Evolutionary conservation across 495 filamentous ascomycete species (phyloP).

Genomic region (Thermochaetoides thermophila): DNA sequence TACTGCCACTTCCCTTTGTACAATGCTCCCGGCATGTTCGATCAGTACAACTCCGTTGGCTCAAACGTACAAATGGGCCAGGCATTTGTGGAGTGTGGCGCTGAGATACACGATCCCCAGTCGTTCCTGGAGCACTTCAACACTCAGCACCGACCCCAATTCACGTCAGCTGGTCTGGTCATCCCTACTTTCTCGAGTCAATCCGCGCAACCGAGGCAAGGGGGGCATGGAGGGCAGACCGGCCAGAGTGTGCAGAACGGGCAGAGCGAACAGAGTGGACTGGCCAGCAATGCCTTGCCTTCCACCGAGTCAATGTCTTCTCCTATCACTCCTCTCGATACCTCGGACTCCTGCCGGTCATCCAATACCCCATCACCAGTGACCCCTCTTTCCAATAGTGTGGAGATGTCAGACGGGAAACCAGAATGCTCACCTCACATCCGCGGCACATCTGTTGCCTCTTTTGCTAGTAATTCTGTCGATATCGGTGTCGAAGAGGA

Average conservation of each 20-base stretch:
- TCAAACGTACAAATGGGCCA: constrained; percentile 7
- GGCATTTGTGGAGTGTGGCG: constrained; percentile 16
- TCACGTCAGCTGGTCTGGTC: constrained; percentile 7
- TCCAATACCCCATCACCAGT: constrained; percentile 15
- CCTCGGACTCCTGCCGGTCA: constrained; percentile 15
- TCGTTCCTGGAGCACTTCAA: constrained; percentile 21
- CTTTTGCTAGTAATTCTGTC: constrained; percentile 4
- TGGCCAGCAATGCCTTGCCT: constrained; percentile 1
- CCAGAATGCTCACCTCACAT: constrained; percentile 1
- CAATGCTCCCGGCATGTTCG: constrained; percentile 7
- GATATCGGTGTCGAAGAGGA: constrained; percentile 6
- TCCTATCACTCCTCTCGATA: constrained; percentile 15
- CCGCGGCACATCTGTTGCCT: constrained; percentile 9
- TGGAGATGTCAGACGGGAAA: constrained; percentile 13
- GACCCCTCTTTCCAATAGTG: constrained; percentile 13
- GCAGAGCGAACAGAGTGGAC: too few relatives aligned
- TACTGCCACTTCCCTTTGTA: constrained; percentile 17
- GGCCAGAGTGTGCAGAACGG: too few relatives aligned
- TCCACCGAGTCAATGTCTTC: constrained; percentile 13
- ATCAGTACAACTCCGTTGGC: constrained; percentile 7
- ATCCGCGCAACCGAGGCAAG: neutral
- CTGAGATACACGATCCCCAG: constrained; percentile 14
- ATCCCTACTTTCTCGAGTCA: neutral
- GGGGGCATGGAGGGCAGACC: too few relatives aligned
- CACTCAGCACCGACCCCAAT: constrained; percentile 12